Percentiles rank a stretch among this genome's conserved stretches.
These are phyloP conservation scores for Lumnitzera racemosa DNA, from an alignment of 345 rosid genomes.

Conservation along the genomic window DNA sequence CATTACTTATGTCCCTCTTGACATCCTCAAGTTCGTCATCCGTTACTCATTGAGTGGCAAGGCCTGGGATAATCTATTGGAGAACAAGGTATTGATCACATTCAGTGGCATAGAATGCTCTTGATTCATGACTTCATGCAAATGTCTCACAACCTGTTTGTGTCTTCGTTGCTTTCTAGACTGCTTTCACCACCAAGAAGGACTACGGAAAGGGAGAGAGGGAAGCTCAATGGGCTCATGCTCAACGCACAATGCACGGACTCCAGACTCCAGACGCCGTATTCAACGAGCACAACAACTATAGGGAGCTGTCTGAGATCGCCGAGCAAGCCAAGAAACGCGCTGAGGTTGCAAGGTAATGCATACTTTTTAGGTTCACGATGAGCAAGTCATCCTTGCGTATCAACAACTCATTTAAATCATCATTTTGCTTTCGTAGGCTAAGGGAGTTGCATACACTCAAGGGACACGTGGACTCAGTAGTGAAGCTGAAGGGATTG, in stretches of 20 bases:
- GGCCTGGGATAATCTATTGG: conserved; percentile 25
- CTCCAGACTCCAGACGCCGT: conserved; percentile 20
- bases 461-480: conserved; percentile 38
- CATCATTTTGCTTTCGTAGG: conserved; percentile 13
- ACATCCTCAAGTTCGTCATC: conserved; percentile 31
- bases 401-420: neutral
- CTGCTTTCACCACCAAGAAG: conserved; percentile 37
- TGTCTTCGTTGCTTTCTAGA: conserved; percentile 7
- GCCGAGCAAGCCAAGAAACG: conserved; percentile 43
- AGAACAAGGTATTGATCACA: conserved; percentile 10
- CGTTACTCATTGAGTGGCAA: conserved; percentile 27
- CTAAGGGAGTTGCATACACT: conserved; percentile 37
- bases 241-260: conserved; percentile 36
- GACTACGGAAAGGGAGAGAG: conserved; percentile 38
- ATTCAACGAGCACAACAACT: conserved; percentile 17
- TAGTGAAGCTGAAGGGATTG: conserved; percentile 34
- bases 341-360: conserved; percentile 38
- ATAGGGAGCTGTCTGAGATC: conserved; percentile 22
- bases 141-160: neutral
- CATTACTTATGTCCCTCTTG: conserved; percentile 40
- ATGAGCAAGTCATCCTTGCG: neutral
- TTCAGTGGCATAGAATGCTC: neutral
- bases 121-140: neutral
- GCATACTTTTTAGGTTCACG: neutral
- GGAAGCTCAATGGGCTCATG: conserved; percentile 44